Conservation (phyloP, 1,139 yeast genomes). For the Hanseniaspora uvarum region DNA sequence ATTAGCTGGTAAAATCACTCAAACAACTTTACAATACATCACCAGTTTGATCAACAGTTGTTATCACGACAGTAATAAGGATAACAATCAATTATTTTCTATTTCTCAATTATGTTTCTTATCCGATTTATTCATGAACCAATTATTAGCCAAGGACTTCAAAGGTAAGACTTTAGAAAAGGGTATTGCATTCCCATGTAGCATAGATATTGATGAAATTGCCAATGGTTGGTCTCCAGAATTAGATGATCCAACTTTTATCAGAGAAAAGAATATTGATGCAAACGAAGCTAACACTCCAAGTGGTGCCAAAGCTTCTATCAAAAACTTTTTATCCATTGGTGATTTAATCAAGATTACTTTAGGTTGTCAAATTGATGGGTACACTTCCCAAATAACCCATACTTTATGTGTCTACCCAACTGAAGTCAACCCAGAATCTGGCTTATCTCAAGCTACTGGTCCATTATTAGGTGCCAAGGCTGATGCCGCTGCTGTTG, state of each 20-base stretch:
- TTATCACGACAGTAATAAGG: slow-evolving; percentile 39
- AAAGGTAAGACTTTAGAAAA: slow-evolving; percentile 56
- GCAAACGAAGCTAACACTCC: slow-evolving; percentile 21
- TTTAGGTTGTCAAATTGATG: slow-evolving; percentile 87
- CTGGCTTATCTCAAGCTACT: slow-evolving; percentile 37
- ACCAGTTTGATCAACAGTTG: slow-evolving; percentile 58
- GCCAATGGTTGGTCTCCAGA: slow-evolving; percentile 80
- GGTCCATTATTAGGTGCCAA: slow-evolving; percentile 75
- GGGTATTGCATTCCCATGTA: slow-evolving; percentile 87
- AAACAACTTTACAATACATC: slow-evolving; percentile 65
- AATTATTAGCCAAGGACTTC: slow-evolving; percentile 46
- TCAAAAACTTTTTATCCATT: slow-evolving; percentile 44
- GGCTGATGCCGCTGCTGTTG: slow-evolving; percentile 85
- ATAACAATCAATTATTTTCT: slow-evolving; percentile 38
- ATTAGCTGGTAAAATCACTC: slow-evolving; percentile 84
- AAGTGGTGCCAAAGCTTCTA: slow-evolving; percentile 21
- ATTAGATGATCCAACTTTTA: slow-evolving; percentile 46
- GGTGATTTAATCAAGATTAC: slow-evolving; percentile 82
- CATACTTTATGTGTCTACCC: slow-evolving; percentile 83
- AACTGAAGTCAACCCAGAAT: slow-evolving; percentile 36
- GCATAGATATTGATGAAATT: slow-evolving; percentile 73
- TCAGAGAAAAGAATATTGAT: slow-evolving; percentile 24
- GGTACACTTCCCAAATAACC: slow-evolving; percentile 76
- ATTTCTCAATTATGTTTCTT: slow-evolving; percentile 71
- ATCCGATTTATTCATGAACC: slow-evolving; percentile 63